Percentiles rank a stretch among this genome's conserved stretches.
Conservation (phyloP, 2,329 filamentous ascomycete species). For the Ascochyta viciae-villosae region DNA sequence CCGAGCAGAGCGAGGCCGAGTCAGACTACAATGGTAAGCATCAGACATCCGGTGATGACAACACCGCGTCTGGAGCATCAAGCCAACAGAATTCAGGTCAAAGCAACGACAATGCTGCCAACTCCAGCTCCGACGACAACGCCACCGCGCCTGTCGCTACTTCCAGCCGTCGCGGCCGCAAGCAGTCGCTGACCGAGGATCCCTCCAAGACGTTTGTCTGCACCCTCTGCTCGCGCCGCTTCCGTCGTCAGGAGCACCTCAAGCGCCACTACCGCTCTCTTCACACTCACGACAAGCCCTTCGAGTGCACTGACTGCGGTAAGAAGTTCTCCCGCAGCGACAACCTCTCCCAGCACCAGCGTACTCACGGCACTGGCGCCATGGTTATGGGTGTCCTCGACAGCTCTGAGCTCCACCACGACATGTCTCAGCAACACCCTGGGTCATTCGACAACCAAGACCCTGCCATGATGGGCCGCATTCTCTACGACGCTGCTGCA, state of each 20-base stretch:
- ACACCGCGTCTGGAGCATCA: constrained; percentile 45
- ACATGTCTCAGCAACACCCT: constrained; percentile 50
- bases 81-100: constrained; percentile 46
- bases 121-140: constrained; percentile 54
- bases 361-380: constrained; percentile 88
- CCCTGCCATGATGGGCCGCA: constrained; percentile 47
- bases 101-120: constrained; percentile 53
- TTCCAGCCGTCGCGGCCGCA: constrained; percentile 90
- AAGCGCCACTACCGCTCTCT: constrained; percentile 99
- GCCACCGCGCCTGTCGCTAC: constrained; percentile 40
- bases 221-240: constrained; percentile 93
- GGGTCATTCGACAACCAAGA: constrained; percentile 46
- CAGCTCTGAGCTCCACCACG: constrained; percentile 64
- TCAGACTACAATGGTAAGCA: constrained; percentile 47
- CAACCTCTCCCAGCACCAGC: constrained; percentile 94
- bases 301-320: constrained; percentile 95
- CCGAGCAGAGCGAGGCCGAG: constrained; percentile 45
- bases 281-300: constrained; percentile 98
- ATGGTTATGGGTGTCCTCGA: constrained; percentile 91
- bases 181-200: constrained; percentile 97
- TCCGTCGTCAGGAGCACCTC: constrained; percentile 96
- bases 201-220: constrained; percentile 98
- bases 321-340: constrained; percentile 99
- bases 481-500: constrained; percentile 49
- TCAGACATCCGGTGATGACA: constrained; percentile 41